Evolutionary conservation across 768 basidiomycete species (phyloP), one percentile per base, ranked within the genome.

Genomic region (Hygrocybe coccinea): DNA sequence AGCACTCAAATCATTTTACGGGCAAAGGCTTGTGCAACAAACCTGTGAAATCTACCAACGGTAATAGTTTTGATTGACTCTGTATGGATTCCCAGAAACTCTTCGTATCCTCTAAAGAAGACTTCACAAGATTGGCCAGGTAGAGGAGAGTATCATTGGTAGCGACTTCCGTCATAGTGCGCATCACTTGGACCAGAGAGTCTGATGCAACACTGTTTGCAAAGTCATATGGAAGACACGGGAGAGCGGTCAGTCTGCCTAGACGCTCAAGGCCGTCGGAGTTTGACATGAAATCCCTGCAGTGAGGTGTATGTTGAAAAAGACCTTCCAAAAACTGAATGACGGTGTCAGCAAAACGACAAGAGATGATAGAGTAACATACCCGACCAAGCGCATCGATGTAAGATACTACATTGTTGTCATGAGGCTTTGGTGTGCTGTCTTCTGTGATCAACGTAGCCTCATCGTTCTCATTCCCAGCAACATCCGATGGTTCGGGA

Each of bases 191-290:
- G 12, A 93, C 86, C 65, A 97, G 79, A 0, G 92, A 88, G 65
- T 91, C 89, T 22, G 92, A 91, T 2, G 89, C 84, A 29, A 87
- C 83, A 53, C 89, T 89, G 61, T 85, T 86, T 15, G 87, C 86
- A 65, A 90, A 95, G 66, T 94, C 89, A 57, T 89, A 90, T 0
- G 97, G 94, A 25, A 95, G 76, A 66, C 89, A 95, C 11, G 94
- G 89, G 29, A 95, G 76, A 17, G 83, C 81, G 33, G 94, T 86
- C 39, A 97, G 76, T 60, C 81, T 79, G 60, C 91, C 85, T 54
- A 98, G 74, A 61, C 80, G 76, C 59, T 84, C 74, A 38, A 97
- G 77, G 47, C 91, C 84, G 63, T 94, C 82, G 4, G 85, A 77
- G 57, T 80, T 77, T 46, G 79, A 73, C 57, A 97, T 83, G 67